A percentile compares a stretch with the other conserved stretches of the same genome.
Conservation (phyloP, 306 rosid genomes). For the Pyrus betulifolia region DNA sequence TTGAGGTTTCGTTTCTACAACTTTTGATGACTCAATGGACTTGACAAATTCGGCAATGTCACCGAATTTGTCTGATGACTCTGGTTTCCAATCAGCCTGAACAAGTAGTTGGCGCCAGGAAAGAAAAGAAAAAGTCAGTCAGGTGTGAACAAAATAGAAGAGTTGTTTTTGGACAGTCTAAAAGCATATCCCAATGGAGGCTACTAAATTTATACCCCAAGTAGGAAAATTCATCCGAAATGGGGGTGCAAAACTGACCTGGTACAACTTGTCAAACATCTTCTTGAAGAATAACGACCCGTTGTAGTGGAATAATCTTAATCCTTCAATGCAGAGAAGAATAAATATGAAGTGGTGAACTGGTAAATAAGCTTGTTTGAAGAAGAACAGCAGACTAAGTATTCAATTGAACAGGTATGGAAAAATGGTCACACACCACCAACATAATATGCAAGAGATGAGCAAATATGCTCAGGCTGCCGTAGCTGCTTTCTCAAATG, state of each 20-base stretch:
- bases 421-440: not conserved
- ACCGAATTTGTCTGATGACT: conserved; percentile 55
- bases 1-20: conserved; percentile 59
- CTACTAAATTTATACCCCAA: too few species aligned
- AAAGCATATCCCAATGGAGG: too few species aligned
- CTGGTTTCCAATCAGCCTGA: conserved; percentile 96
- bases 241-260: conserved; percentile 37
- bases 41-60: conserved; percentile 56
- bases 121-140: not conserved
- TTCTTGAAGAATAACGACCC: conserved; percentile 46
- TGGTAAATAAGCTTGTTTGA: not conserved
- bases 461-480: not conserved
- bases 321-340: conserved; percentile 37
- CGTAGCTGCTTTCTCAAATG: not conserved
- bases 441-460: not conserved
- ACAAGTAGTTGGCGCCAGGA: conserved; percentile 2
- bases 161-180: not conserved
- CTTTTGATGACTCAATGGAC: conserved; percentile 45
- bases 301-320: conserved; percentile 68
- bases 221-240: too few species aligned
- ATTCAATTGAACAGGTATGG: not conserved
- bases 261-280: conserved; percentile 89
- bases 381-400: not conserved
- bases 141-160: not conserved
- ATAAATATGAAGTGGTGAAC: not conserved